phyloP scores from a whole-genome alignment of 805 yeast genomes.

The Lipomyces kockii region DNA sequence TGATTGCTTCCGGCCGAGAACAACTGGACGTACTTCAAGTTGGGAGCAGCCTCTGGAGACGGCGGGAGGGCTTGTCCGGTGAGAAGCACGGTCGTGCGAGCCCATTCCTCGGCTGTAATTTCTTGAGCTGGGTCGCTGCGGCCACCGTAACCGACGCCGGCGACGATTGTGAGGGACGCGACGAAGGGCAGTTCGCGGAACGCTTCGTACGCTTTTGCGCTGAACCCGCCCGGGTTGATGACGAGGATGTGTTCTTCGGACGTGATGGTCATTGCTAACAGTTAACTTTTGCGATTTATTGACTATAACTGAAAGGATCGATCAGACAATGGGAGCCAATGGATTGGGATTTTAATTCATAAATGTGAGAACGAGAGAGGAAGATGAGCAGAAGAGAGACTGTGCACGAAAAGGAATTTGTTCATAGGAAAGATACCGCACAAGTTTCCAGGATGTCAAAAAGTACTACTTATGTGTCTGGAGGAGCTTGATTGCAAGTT shows the following conservation, averaged over 20 bases:
- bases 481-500: too few species aligned
- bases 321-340: background rate
- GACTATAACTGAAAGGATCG: background rate
- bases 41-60: slow-evolving; percentile 32
- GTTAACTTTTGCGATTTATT: background rate
- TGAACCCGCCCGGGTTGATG: slow-evolving; percentile 19
- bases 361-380: too few species aligned
- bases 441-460: too few species aligned
- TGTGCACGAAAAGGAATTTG: too few species aligned
- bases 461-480: too few species aligned
- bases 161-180: slow-evolving; percentile 29
- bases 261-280: slow-evolving; percentile 12
- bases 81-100: slow-evolving; percentile 23
- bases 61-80: slow-evolving; percentile 32
- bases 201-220: slow-evolving; percentile 17
- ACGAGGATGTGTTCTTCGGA: slow-evolving; percentile 28
- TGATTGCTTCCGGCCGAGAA: slow-evolving; percentile 37
- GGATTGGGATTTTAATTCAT: background rate
- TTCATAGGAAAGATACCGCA: too few species aligned
- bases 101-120: slow-evolving; percentile 33
- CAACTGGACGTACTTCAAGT: slow-evolving; percentile 35
- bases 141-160: slow-evolving; percentile 27
- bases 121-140: slow-evolving; percentile 18
- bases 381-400: too few species aligned
- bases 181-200: slow-evolving; percentile 25